These are phyloP conservation scores for Telopea speciosissima DNA, from an alignment of 177 flowering plant species.

Conservation along the genomic window DNA sequence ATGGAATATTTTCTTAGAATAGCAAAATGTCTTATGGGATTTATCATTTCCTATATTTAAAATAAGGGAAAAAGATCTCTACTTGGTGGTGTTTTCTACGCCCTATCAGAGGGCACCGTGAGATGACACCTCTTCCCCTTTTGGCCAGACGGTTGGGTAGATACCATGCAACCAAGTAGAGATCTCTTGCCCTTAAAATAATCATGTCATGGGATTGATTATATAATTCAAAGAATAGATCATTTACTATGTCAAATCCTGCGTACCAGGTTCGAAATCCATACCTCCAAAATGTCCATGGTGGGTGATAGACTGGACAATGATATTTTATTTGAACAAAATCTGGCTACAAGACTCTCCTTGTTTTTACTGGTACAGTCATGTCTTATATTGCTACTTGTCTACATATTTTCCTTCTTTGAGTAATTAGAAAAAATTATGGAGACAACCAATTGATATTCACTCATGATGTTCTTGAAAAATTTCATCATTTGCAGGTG, in stretches of 20 bases:
- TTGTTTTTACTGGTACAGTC: constrained; percentile 70
- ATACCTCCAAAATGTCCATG: constrained; percentile 87
- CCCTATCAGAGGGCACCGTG: too few relatives aligned
- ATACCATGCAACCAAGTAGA: too few relatives aligned
- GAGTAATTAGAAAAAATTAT: too few relatives aligned
- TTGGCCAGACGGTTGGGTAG: too few relatives aligned
- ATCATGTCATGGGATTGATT: too few relatives aligned
- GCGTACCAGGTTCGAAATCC: constrained; percentile 47
- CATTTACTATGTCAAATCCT: not conserved
- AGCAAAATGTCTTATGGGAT: not conserved
- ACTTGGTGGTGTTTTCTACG: too few relatives aligned
- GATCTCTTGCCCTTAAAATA: too few relatives aligned
- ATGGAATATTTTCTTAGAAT: not conserved
- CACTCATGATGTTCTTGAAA: constrained; percentile 1
- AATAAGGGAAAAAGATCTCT: too few relatives aligned
- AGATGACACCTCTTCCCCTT: too few relatives aligned
- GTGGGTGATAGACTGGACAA: constrained; percentile 96
- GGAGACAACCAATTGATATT: not conserved
- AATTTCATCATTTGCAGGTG: constrained; percentile 43
- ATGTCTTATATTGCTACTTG: not conserved
- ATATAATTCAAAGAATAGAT: not conserved
- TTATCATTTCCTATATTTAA: not conserved
- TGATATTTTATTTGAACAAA: constrained; percentile 83
- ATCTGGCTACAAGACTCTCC: constrained; percentile 91
- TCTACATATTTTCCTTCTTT: not conserved